phyloP scores from a whole-genome alignment of 2,329 filamentous ascomycete species.

The Penicillium aurantiogriseum region DNA sequence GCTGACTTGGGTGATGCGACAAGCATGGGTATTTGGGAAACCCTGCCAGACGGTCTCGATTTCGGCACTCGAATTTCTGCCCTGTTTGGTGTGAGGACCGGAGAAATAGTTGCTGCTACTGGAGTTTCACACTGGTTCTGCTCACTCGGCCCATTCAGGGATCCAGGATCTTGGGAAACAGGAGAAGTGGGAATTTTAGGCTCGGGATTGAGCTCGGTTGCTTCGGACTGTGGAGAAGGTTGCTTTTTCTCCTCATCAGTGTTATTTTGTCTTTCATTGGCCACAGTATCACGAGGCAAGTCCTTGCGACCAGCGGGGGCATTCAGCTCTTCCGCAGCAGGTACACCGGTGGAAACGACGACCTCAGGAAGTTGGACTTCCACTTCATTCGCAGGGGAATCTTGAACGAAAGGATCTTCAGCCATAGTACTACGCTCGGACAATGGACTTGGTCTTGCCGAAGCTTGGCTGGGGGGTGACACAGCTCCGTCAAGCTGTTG shows the following conservation, averaged over 20 bases:
- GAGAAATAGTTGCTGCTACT: background rate
- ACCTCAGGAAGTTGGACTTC: background rate
- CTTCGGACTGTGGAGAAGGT: background rate
- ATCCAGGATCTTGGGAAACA: background rate
- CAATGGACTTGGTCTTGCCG: conserved; percentile 4
- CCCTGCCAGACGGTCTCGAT: background rate
- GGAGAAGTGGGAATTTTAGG: background rate
- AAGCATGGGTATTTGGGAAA: conserved; percentile 5
- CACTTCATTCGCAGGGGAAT: background rate
- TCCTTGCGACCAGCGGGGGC: background rate
- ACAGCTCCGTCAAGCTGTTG: background rate
- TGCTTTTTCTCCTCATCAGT: background rate
- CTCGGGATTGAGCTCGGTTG: background rate
- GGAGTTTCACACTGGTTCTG: background rate
- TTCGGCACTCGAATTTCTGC: background rate
- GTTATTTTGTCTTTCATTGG: too few species aligned
- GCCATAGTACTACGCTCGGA: conserved; percentile 8
- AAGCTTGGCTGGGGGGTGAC: conserved; percentile 1
- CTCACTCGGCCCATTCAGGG: background rate
- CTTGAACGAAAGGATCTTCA: conserved; percentile 10
- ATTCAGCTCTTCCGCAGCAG: background rate
- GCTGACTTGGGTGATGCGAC: conserved; percentile 1
- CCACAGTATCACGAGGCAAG: background rate
- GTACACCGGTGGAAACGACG: background rate
- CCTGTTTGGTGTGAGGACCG: background rate